Base-by-base conservation (phyloP, 2,329 filamentous ascomycete species). In the Fusarium albosuccineum region DNA sequence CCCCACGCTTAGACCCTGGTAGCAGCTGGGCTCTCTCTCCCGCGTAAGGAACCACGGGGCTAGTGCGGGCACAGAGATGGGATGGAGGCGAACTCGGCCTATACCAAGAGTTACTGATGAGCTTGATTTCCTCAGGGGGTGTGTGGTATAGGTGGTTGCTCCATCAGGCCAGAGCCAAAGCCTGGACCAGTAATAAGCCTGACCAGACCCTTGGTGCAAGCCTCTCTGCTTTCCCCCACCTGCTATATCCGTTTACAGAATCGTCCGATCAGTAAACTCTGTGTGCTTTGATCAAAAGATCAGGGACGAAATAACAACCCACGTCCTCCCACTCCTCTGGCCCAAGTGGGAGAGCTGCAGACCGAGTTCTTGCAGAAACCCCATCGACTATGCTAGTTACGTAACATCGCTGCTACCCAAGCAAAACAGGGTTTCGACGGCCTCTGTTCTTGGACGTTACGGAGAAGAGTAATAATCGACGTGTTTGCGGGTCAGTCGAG, bases 391-490 rank as follows among this genome's bases (percentile, higher is more conserved):
- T 37, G 16, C 40, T 16, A 39, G 30, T 49, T 41, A 63, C 57
- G 49, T 52, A 60, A 11, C 40, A 45, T n/a, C 16, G 26, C 53
- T 45, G 30, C 49, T 34, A 42, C 61, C 37, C 36, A 48, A 57
- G 11, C 9, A 16, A 44, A 65, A 17, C 54, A 61, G 45, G 64
- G 65, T 42, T 61, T 6, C 9, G 29, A 22, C 46, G 22, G 22
- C 22, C 22, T 22, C 27, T 7, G 13, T 39, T n/a, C 45, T 26
- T 33, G 9, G 22, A 11, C 44, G 42, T 54, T 46, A 68, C 55
- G 61, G 46, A 61, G 39, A 62, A 57, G 3, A 14, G 60, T 51
- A 57, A 61, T 54, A 65, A 68, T 67, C 60, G 61, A 68, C 56
- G 44, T 17, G 30, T 26, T 60, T 44, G 65, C 51, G 65, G 65